These are phyloP conservation scores for Aspergillus novofumigatus DNA, from an alignment of 2,329 filamentous ascomycete genomes.

Conservation along the genomic window DNA sequence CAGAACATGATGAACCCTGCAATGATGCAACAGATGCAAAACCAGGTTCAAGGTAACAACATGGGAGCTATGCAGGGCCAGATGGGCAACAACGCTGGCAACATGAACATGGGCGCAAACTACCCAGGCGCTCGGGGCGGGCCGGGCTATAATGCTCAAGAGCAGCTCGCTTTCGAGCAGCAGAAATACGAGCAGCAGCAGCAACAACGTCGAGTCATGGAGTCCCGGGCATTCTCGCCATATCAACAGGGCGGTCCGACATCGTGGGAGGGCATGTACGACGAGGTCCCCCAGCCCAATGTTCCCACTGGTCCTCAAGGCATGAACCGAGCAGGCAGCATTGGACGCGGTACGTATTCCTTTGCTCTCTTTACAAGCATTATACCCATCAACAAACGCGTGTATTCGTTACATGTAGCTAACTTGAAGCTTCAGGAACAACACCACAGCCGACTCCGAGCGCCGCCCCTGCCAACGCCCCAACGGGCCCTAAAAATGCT, in stretches of 20 bases:
- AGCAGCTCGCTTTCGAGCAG: constrained; percentile 72
- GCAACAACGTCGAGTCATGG: constrained; percentile 44
- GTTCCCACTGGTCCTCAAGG: constrained; percentile 52
- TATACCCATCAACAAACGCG: not conserved
- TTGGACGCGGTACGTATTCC: constrained; percentile 38
- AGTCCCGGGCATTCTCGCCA: constrained; percentile 38
- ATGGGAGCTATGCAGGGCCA: constrained; percentile 32
- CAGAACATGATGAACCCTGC: constrained; percentile 62
- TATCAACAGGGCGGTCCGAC: constrained; percentile 63
- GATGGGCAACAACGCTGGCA: constrained; percentile 28
- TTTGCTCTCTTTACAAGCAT: constrained; percentile 9
- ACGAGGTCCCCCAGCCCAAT: constrained; percentile 83
- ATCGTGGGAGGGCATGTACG: constrained; percentile 97
- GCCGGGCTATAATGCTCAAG: constrained; percentile 62
- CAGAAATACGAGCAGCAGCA: constrained; percentile 63
- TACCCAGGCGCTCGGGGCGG: constrained; percentile 43
- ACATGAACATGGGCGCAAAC: constrained; percentile 42
- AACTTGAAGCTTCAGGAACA: constrained; percentile 32
- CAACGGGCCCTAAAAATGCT: constrained; percentile 93
- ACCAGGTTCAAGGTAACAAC: constrained; percentile 33
- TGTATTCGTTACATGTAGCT: constrained; percentile 2
- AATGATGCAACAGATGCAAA: constrained; percentile 62
- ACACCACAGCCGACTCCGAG: constrained; percentile 43
- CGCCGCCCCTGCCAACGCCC: constrained; percentile 71
- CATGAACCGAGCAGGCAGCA: constrained; percentile 40